A percentile compares a stretch with the other conserved stretches of the same genome.
Conservation (phyloP, 345 rosid species). For the Lenwebbia sp. region DNA sequence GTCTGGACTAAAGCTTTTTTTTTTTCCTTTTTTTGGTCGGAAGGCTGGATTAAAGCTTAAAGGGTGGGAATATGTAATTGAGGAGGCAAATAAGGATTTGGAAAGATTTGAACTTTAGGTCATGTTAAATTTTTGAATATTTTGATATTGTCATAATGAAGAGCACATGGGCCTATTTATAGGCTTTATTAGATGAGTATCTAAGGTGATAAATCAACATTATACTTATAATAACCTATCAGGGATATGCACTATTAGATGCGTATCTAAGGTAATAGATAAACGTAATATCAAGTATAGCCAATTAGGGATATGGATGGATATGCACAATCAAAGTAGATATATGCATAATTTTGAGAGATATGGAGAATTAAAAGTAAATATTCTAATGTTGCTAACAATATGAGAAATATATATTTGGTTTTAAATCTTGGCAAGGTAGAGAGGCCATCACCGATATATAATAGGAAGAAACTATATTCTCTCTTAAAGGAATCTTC, state of each 20-base stretch:
- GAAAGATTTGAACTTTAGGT: neutral
- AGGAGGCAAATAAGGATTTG: neutral
- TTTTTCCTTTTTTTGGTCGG: too few species aligned
- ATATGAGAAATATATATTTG: too few species aligned
- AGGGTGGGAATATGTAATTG: neutral
- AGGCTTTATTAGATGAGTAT: neutral
- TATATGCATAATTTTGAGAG: neutral
- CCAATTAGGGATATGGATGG: too few species aligned
- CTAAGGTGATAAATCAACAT: neutral
- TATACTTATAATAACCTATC: neutral
- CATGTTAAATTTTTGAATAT: neutral
- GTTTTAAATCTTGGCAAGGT: too few species aligned
- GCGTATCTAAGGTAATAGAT: too few species aligned
- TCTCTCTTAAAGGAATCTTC: too few species aligned
- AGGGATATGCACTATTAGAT: neutral
- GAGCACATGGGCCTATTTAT: neutral
- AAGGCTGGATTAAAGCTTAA: neutral
- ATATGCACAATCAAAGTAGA: neutral
- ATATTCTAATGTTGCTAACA: neutral
- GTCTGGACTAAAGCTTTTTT: neutral
- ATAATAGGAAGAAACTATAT: too few species aligned
- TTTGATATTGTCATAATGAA: neutral
- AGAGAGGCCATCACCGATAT: too few species aligned
- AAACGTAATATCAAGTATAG: too few species aligned
- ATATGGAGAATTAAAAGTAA: neutral